Evolutionary conservation across 1,139 yeast genomes (phyloP).

Genomic region (Yarrowia galli): DNA sequence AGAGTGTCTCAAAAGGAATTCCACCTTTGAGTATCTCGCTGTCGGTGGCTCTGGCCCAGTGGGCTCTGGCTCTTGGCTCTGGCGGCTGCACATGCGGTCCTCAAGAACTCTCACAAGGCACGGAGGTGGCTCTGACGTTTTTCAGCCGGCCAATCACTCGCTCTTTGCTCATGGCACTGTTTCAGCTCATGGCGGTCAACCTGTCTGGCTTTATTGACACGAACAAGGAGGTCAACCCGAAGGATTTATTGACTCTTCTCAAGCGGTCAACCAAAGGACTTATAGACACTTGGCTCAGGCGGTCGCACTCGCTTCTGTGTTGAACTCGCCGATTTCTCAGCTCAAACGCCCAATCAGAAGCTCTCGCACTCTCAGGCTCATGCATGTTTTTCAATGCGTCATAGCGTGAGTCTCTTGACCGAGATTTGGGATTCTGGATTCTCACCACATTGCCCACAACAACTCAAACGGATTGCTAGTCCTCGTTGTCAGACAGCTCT

Average conservation of each 20-base stretch:
- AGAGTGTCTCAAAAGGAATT: too few species aligned
- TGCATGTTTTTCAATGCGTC: slow-evolving; percentile 1
- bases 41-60: slow-evolving; percentile 2
- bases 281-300: slow-evolving; percentile 7
- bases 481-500: slow-evolving; percentile 6
- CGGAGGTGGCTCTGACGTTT: too few species aligned
- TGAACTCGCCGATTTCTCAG: slow-evolving; percentile 4
- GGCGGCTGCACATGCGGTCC: too few species aligned
- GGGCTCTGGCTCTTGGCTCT: slow-evolving; percentile 11
- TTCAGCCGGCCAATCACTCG: too few species aligned
- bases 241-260: slow-evolving; percentile 14
- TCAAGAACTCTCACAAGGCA: too few species aligned
- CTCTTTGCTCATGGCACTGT: slow-evolving; percentile 8
- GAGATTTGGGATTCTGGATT: not conserved
- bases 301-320: slow-evolving; percentile 1
- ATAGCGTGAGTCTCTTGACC: not conserved
- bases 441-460: slow-evolving; percentile 7
- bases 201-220: not conserved
- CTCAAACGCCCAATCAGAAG: not conserved
- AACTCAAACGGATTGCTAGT: not conserved
- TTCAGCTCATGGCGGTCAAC: slow-evolving; percentile 24
- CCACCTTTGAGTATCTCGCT: slow-evolving; percentile 5
- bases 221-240: slow-evolving; percentile 6
- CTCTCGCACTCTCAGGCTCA: not conserved
- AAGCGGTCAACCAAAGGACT: slow-evolving; percentile 17